Conservation (phyloP, 164 flowering plant species). For the Pachysandra terminalis region DNA sequence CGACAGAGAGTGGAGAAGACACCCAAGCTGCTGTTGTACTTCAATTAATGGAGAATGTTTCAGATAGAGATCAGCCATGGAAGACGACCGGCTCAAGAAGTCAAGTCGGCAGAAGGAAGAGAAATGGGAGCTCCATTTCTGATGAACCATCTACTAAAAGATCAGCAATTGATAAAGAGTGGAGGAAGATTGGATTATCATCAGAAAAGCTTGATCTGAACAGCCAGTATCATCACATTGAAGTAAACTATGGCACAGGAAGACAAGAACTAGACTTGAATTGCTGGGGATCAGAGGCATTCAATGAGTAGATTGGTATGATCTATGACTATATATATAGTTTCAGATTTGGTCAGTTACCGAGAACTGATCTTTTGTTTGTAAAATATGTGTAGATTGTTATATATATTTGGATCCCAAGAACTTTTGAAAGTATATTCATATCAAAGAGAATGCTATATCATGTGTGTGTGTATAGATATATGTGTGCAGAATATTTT, state of each 20-base stretch:
- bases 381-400: slow-evolving; percentile 21
- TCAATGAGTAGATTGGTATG: slow-evolving; percentile 8
- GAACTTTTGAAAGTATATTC: slow-evolving; percentile 22
- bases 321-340: too few relatives aligned
- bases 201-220: slow-evolving; percentile 51
- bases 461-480: neutral
- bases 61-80: slow-evolving; percentile 11
- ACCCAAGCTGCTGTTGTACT: slow-evolving; percentile 20
- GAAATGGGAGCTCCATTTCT: slow-evolving; percentile 35
- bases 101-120: slow-evolving; percentile 32
- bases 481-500: too few relatives aligned
- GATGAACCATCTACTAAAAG: slow-evolving; percentile 34
- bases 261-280: slow-evolving; percentile 52
- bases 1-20: slow-evolving; percentile 18
- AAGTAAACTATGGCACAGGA: slow-evolving; percentile 34
- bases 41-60: slow-evolving; percentile 27
- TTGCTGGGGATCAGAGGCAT: slow-evolving; percentile 26
- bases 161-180: slow-evolving; percentile 10
- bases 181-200: slow-evolving; percentile 23
- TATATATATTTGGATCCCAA: slow-evolving; percentile 5
- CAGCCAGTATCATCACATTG: slow-evolving; percentile 39
- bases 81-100: slow-evolving; percentile 15
- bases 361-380: slow-evolving; percentile 15
- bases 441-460: neutral
- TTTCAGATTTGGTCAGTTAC: slow-evolving; percentile 13